These are phyloP conservation scores for Pseudocercospora musae DNA, from an alignment of 2,329 filamentous ascomycete genomes.

Conservation along the genomic window DNA sequence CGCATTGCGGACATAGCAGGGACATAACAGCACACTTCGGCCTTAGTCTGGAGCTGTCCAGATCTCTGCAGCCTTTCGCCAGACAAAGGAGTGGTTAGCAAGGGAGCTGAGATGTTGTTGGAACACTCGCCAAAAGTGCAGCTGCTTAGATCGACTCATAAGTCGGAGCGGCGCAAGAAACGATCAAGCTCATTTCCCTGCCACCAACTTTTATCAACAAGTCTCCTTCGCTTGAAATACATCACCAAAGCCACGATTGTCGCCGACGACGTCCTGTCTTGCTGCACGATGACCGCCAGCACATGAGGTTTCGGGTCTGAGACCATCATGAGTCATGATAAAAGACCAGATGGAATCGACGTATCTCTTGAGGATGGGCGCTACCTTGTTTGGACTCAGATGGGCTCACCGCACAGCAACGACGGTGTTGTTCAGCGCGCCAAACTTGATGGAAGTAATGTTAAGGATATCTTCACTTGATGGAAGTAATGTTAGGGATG, in stretches of 20 bases:
- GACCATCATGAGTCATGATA: too few relatives aligned
- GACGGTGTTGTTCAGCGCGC: not conserved
- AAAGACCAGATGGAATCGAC: too few relatives aligned
- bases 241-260: not conserved
- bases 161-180: not conserved
- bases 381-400: not conserved
- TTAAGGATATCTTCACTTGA: not conserved
- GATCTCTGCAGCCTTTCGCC: too few relatives aligned
- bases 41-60: not conserved
- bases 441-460: not conserved
- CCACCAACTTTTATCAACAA: not conserved
- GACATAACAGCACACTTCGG: not conserved
- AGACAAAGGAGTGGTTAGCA: not conserved
- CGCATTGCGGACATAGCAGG: not conserved
- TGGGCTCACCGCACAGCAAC: not conserved
- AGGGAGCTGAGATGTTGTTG: not conserved
- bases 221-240: not conserved
- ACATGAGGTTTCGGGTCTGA: too few relatives aligned
- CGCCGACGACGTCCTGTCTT: too few relatives aligned
- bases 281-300: too few relatives aligned
- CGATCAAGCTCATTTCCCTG: not conserved
- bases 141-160: not conserved
- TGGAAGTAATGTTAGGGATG: not conserved
- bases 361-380: too few relatives aligned
- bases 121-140: not conserved